phyloP scores from a whole-genome alignment of 768 basidiomycete species.

The Daedalea quercina region DNA sequence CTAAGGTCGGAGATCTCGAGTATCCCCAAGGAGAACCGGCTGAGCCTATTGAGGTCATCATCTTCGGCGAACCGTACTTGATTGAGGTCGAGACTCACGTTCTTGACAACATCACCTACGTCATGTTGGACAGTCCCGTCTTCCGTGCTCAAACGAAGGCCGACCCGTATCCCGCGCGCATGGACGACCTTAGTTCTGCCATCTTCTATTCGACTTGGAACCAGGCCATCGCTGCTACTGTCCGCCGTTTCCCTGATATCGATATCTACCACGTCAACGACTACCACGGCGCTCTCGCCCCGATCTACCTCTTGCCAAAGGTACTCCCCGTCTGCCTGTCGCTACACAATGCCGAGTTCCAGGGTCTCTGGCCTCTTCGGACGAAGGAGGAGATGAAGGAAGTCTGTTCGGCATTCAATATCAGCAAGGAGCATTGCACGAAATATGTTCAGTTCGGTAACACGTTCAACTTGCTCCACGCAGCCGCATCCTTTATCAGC shows the following conservation, averaged over 20 bases:
- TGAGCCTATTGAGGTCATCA: conserved; percentile 93
- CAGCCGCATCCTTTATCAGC: conserved; percentile 88
- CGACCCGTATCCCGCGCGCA: conserved; percentile 92
- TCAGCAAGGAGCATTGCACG: conserved; percentile 91
- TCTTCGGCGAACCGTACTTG: conserved; percentile 92
- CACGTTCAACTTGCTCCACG: conserved; percentile 93
- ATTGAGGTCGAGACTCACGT: conserved; percentile 94
- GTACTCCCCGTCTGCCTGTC: conserved; percentile 87
- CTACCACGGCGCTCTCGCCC: conserved; percentile 89
- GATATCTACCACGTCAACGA: conserved; percentile 96
- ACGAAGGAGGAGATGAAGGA: conserved; percentile 99
- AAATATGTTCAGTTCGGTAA: conserved; percentile 98
- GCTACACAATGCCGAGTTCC: conserved; percentile 95
- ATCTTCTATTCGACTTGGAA: conserved; percentile 99
- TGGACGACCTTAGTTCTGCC: conserved; percentile 94
- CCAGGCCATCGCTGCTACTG: conserved; percentile 89
- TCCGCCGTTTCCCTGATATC: conserved; percentile 78
- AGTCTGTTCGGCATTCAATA: conserved; percentile 96
- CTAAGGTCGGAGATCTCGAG: conserved; percentile 92
- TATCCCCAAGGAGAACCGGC: conserved; percentile 89
- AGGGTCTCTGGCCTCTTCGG: conserved; percentile 92
- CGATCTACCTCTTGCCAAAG: conserved; percentile 88
- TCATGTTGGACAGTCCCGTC: conserved; percentile 90
- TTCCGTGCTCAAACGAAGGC: conserved; percentile 96
- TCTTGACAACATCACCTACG: conserved; percentile 92